These are phyloP conservation scores for Colletotrichum orchidophilum DNA, from an alignment of 2,329 filamentous ascomycete genomes.

Conservation along the genomic window DNA sequence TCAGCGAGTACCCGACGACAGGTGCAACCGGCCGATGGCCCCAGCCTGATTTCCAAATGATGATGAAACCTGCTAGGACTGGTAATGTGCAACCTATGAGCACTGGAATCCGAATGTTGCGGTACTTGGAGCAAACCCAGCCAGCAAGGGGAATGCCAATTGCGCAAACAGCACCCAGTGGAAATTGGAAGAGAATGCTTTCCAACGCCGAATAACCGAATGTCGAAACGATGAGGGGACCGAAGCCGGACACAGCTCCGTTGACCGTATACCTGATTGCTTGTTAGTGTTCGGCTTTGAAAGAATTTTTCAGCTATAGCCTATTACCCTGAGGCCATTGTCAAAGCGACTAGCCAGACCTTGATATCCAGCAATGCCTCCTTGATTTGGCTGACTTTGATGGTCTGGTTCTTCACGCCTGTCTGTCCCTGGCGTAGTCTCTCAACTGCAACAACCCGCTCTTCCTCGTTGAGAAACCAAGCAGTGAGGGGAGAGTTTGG, in stretches of 20 bases:
- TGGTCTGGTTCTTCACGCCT: slow-evolving; percentile 67
- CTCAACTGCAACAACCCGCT: slow-evolving; percentile 73
- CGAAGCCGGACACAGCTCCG: slow-evolving; percentile 76
- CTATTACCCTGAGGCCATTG: slow-evolving; percentile 71
- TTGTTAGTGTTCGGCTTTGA: neutral
- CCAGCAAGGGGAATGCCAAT: slow-evolving; percentile 73
- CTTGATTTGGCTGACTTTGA: slow-evolving; percentile 67
- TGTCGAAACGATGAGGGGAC: slow-evolving; percentile 75
- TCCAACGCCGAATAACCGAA: slow-evolving; percentile 73
- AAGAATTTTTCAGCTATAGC: neutral
- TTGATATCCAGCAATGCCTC: slow-evolving; percentile 69
- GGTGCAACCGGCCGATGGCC: slow-evolving; percentile 71
- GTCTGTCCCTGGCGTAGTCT: slow-evolving; percentile 70
- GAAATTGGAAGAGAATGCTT: slow-evolving; percentile 79
- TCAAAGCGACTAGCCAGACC: slow-evolving; percentile 70
- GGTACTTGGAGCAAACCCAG: slow-evolving; percentile 67
- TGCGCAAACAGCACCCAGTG: slow-evolving; percentile 74
- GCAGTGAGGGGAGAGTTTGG: slow-evolving; percentile 73
- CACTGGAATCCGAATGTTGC: slow-evolving; percentile 72
- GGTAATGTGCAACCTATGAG: slow-evolving; percentile 74
- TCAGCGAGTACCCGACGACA: slow-evolving; percentile 76
- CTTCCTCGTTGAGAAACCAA: slow-evolving; percentile 73
- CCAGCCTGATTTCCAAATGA: slow-evolving; percentile 79
- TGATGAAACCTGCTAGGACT: slow-evolving; percentile 76
- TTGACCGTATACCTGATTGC: slow-evolving; percentile 68